These are phyloP conservation scores for Candida pseudoviswanathii DNA, from an alignment of 1,139 yeast genomes.

Conservation along the genomic window DNA sequence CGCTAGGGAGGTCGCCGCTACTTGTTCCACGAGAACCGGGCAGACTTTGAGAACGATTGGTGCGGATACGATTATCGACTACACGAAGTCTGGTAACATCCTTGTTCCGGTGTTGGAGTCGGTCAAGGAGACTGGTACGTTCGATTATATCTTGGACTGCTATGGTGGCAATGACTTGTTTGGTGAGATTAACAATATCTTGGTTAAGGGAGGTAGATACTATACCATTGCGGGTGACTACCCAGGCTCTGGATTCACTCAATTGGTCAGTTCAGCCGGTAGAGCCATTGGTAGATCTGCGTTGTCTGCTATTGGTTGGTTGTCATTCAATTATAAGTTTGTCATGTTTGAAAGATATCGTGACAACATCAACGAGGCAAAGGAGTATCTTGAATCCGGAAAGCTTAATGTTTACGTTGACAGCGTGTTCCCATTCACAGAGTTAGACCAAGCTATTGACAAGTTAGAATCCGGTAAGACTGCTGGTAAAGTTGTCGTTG, in stretches of 20 bases:
- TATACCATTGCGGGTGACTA: conserved; percentile 50
- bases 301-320: conserved; percentile 15
- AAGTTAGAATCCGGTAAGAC: conserved; percentile 51
- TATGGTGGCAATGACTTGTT: conserved; percentile 31
- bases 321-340: conserved; percentile 17
- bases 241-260: conserved; percentile 10
- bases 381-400: conserved; percentile 38
- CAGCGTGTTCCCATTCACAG: conserved; percentile 49
- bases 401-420: conserved; percentile 52
- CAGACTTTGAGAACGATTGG: conserved; percentile 49
- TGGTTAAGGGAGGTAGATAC: conserved; percentile 44
- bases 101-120: conserved; percentile 26
- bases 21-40: conserved; percentile 34
- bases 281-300: conserved; percentile 7
- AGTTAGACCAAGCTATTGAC: conserved; percentile 52
- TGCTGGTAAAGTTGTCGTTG: conserved; percentile 62
- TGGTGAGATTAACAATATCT: conserved; percentile 24
- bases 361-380: conserved; percentile 9
- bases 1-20: conserved; percentile 48
- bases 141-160: conserved; percentile 38
- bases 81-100: conserved; percentile 32
- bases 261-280: conserved; percentile 21
- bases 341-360: conserved; percentile 6
- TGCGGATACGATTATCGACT: conserved; percentile 55
- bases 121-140: conserved; percentile 21